Base-by-base conservation (phyloP, 331 rosid genomes). In the Cydonia oblonga region DNA sequence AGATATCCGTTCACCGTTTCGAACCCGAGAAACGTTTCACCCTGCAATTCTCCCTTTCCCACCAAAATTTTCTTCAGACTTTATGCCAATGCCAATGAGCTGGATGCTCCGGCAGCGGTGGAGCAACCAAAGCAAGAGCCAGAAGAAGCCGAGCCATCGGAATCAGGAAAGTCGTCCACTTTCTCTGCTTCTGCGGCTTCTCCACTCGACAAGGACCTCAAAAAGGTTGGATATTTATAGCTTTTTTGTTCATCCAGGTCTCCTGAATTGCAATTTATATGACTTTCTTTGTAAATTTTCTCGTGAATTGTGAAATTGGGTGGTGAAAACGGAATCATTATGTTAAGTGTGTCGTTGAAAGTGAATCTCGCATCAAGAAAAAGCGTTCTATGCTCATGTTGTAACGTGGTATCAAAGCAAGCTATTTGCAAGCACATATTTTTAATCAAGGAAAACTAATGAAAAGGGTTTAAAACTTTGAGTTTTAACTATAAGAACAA, bases 171-270 rank as follows among this genome's bases (percentile, higher is more conserved):
- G 46, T 19, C 46, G 30, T 76, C 87, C 58, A 14, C 69, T 46
- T 20, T 54, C 60, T 3, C 60, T 35, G 16, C 75, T 3, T 33
- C 84, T 54, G 12, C 88, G 59, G 77, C 92, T 80, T 22, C 85
- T 68, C 83, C 95, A 11, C 74, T 90, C 1, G 95, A 93, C 66
- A 88, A 87, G 49, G 97, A 90, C 73, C 95, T 93, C 74, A 93
- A 91, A 83, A 93, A 85, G 97, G 98, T 84, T 56, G 7, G 70
- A 19, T 63, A 59, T 54, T 23, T 25, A 10, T n/a, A 57, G 38
- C 25, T 64, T 16, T 16, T 4, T 33, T 11, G 46, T 19, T 30
- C 22, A 13, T 0, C 0, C 19, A 63, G 7, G 4, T 62, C 33
- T 44, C 15, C 67, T 56, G 8, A 70, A 62, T 24, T 20, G 11